These are phyloP conservation scores for Kokia cookei DNA, from an alignment of 441 rosid species.

Conservation along the genomic window DNA sequence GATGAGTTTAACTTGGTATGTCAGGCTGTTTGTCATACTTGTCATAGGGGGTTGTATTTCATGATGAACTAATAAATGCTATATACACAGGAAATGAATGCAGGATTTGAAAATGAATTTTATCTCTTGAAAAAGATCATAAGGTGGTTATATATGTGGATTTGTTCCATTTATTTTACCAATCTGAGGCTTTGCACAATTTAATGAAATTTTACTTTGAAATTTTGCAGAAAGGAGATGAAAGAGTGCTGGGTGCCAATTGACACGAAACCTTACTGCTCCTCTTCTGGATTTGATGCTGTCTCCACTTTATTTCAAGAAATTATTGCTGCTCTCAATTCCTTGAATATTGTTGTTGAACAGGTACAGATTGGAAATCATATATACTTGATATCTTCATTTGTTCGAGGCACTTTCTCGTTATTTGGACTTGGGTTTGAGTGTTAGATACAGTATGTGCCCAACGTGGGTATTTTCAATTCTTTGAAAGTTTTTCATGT, in stretches of 20 bases:
- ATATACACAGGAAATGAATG: constrained; percentile 66
- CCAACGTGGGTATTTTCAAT: no score
- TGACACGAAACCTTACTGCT: constrained; percentile 73
- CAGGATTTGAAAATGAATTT: constrained; percentile 97
- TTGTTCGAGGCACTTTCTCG: not conserved
- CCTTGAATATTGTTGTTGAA: constrained; percentile 73
- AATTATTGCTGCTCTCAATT: constrained; percentile 44
- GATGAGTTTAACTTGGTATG: constrained; percentile 86
- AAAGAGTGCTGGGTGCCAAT: constrained; percentile 73
- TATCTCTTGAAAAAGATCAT: constrained; percentile 60
- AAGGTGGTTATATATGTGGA: constrained; percentile 30
- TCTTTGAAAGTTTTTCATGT: no score
- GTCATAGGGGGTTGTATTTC: not conserved
- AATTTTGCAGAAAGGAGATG: constrained; percentile 63
- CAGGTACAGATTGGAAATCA: constrained; percentile 44
- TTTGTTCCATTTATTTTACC: not conserved
- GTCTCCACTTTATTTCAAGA: constrained; percentile 63
- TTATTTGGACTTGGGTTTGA: no score
- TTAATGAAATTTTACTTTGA: not conserved
- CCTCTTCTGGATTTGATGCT: constrained; percentile 66
- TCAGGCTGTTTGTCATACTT: not conserved
- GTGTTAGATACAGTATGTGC: no score
- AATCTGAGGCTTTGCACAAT: not conserved
- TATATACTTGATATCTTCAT: not conserved
- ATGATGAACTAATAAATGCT: constrained; percentile 9